These are phyloP conservation scores for Miscanthus lutarioriparius DNA, from an alignment of 176 grass and related monocot species.

Conservation along the genomic window DNA sequence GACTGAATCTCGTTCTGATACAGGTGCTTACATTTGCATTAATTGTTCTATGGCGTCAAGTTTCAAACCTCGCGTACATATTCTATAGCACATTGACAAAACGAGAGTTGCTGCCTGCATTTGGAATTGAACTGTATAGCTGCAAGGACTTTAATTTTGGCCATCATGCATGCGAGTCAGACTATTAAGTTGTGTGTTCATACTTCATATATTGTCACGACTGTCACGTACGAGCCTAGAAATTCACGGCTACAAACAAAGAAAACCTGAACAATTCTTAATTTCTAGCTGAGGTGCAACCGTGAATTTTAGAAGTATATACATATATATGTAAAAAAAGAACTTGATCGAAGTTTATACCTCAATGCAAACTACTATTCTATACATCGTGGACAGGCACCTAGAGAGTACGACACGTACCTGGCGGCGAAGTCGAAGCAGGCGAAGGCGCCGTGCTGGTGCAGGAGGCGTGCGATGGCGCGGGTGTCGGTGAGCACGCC, in stretches of 20 bases:
- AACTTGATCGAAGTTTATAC: too few species aligned
- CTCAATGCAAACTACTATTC: background rate
- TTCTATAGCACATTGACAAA: background rate
- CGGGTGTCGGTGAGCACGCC: conserved; percentile 63
- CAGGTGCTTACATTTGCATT: background rate
- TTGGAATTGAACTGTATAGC: background rate
- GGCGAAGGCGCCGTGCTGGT: conserved; percentile 73
- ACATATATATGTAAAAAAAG: too few species aligned
- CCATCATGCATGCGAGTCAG: background rate
- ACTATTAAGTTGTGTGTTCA: background rate
- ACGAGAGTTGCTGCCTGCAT: background rate
- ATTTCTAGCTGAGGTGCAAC: background rate
- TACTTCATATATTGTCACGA: background rate
- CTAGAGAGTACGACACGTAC: conserved; percentile 19
- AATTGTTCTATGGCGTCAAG: background rate
- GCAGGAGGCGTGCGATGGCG: conserved; percentile 55
- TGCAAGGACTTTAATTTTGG: background rate
- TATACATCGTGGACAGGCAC: background rate
- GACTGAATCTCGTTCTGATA: background rate
- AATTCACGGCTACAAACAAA: background rate
- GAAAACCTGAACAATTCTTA: background rate
- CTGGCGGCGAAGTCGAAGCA: conserved; percentile 91
- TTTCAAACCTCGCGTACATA: background rate
- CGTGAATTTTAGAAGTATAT: too few species aligned
- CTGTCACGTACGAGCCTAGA: background rate